Base-by-base conservation (phyloP, 2,329 filamentous ascomycete genomes). In the Hypocreales sp. region DNA sequence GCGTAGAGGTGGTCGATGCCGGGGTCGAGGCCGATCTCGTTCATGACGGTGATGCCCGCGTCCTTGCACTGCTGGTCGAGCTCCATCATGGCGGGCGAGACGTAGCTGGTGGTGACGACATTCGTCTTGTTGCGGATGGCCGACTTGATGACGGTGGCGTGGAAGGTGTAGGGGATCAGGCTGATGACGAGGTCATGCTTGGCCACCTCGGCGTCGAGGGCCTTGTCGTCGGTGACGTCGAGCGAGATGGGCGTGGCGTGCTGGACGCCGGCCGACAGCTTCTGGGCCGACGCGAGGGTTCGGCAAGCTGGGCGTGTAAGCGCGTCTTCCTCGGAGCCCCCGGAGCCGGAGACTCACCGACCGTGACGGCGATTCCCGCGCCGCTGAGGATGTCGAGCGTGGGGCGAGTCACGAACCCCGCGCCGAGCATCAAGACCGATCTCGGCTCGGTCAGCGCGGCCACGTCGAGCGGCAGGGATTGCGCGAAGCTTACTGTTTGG, bases 31-130 rank as follows among this genome's bases (percentile, higher is more conserved):
- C 83, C 83, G 48, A 92, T 92, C 68, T 95, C 87, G 59, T 95
- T 94, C 79, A 94, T 86, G 49, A 94, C 86, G 8, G 83, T 92
- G 50, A 94, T 94, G 35, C 84, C 86, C 12, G 87, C 87, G 36
- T 78, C 79, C 67, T 93, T 92, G 51, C 69, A 73, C 42, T 78
- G 62, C 43, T 74, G 63, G 45, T 94, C 79, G 27, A 95, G 72
- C 61, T 86, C 87, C 59, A 77, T 56, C 84, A 94, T 94, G 38
- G 82, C 81, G 4, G 83, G 83, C 5, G 81, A 92, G 40, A 93
- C 80, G 50, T 95, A 95, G 39, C 74, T 83, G 17, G 87, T 94
- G 32, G 87, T 94, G 47, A 95, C 86, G 34, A 95, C 84, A 61
- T 95, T 63, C 69, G 87, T 93, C 79, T 93, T 94, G 46, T 77